Conservation (phyloP, 164 flowering plant genomes). For the Platanus orientalis region DNA sequence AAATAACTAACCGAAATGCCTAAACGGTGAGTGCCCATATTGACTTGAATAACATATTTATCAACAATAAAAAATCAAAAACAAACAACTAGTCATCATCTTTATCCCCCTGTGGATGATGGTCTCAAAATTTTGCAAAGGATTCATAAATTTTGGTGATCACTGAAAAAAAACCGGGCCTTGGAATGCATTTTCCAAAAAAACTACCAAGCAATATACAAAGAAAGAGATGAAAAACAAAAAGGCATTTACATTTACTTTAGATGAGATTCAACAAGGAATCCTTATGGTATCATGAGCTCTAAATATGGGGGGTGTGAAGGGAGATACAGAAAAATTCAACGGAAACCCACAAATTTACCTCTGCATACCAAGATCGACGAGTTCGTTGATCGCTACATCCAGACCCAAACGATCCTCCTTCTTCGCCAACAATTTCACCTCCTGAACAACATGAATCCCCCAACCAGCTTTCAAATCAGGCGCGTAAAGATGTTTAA, state of each 20-base stretch:
- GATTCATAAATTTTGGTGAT: too few species aligned
- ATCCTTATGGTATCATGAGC: too few species aligned
- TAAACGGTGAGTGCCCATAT: background rate
- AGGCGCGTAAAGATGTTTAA: conserved; percentile 74
- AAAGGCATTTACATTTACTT: background rate
- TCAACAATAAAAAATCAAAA: background rate
- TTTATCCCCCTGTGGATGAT: too few species aligned
- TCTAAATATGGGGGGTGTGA: too few species aligned
- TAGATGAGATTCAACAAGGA: background rate
- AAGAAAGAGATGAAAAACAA: background rate
- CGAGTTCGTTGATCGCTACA: conserved; percentile 63
- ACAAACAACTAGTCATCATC: background rate
- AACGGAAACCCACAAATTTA: conserved; percentile 13
- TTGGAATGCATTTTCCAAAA: too few species aligned
- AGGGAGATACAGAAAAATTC: too few species aligned
- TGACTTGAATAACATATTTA: background rate
- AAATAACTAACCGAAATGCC: background rate
- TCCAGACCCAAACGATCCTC: conserved; percentile 58
- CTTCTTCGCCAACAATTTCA: conserved; percentile 76
- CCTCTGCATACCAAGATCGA: conserved; percentile 77
- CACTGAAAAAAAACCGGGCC: too few species aligned
- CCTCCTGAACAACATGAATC: conserved; percentile 86
- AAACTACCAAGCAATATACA: too few species aligned
- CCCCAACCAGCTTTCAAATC: conserved; percentile 95
- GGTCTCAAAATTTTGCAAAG: too few species aligned